Conservation (phyloP, 2,329 filamentous ascomycete species). For the Macrophomina phaseolina region DNA sequence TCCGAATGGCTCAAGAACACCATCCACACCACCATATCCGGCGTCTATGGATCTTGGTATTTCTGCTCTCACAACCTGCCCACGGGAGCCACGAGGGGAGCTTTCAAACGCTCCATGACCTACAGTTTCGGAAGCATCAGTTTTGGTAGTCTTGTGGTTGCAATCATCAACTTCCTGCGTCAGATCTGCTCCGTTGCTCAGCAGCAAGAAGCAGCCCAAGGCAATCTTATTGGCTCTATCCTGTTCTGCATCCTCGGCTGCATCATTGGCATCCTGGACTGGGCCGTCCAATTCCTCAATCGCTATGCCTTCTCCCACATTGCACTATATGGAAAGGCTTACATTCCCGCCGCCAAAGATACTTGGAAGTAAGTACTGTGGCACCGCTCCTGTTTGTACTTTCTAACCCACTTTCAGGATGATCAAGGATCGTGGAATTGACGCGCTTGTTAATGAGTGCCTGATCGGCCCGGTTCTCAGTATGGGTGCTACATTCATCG, state of each 20-base stretch:
- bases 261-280: constrained; percentile 77
- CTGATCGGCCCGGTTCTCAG: constrained; percentile 68
- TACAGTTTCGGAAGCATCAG: constrained; percentile 93
- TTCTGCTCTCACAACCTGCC: constrained; percentile 76
- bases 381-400: neutral
- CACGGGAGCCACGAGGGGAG: constrained; percentile 79
- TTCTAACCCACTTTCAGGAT: constrained; percentile 52
- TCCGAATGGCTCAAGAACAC: constrained; percentile 90
- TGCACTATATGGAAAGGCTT: constrained; percentile 87
- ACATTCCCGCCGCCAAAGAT: constrained; percentile 84
- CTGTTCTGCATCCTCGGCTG: constrained; percentile 79
- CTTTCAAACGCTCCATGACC: constrained; percentile 79
- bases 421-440: constrained; percentile 91
- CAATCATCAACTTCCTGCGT: constrained; percentile 83
- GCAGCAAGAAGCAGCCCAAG: constrained; percentile 66
- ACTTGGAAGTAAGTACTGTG: constrained; percentile 69
- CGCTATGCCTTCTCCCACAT: constrained; percentile 93
- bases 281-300: constrained; percentile 88
- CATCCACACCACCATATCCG: constrained; percentile 79
- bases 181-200: constrained; percentile 82
- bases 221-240: constrained; percentile 70
- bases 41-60: constrained; percentile 91
- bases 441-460: constrained; percentile 88
- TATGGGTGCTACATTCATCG: constrained; percentile 83
- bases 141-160: constrained; percentile 83